Evolutionary conservation across 495 filamentous ascomycete species (phyloP).

Genomic region (Aspergillus asperescens): DNA sequence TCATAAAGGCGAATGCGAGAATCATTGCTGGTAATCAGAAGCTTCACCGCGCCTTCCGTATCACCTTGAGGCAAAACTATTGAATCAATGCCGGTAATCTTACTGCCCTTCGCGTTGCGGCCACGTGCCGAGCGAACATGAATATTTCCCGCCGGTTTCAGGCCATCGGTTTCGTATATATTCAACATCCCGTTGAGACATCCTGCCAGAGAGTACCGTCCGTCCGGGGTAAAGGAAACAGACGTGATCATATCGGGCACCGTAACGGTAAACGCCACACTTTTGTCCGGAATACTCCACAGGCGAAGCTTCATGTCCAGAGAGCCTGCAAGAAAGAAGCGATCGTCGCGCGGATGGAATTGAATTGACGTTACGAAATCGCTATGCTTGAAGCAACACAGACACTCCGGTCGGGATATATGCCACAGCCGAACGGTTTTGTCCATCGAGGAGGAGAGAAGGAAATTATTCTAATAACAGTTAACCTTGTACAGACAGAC

Average conservation of each 20-base stretch:
- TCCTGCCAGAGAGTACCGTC: constrained; percentile 83
- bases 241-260: constrained; percentile 88
- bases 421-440: constrained; percentile 98
- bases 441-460: constrained; percentile 96
- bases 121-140: constrained; percentile 87
- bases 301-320: constrained; percentile 86
- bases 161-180: constrained; percentile 91
- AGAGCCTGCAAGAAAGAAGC: constrained; percentile 93
- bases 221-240: constrained; percentile 89
- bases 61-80: constrained; percentile 56
- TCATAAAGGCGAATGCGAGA: constrained; percentile 91
- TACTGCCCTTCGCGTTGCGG: constrained; percentile 91
- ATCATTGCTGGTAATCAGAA: constrained; percentile 93
- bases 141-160: constrained; percentile 77
- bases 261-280: constrained; percentile 78
- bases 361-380: constrained; percentile 94
- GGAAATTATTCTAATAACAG: constrained; percentile 75
- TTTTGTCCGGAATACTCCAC: constrained; percentile 98
- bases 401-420: constrained; percentile 73
- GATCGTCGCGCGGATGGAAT: constrained; percentile 92
- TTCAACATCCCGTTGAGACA: constrained; percentile 79
- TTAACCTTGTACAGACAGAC: background rate
- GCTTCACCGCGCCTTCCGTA: constrained; percentile 68
- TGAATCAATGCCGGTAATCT: constrained; percentile 92
- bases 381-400: constrained; percentile 94